Evolutionary conservation across 1,284 basidiomycete species (phyloP).

Genomic region (Cutaneotrichosporon sp.): DNA sequence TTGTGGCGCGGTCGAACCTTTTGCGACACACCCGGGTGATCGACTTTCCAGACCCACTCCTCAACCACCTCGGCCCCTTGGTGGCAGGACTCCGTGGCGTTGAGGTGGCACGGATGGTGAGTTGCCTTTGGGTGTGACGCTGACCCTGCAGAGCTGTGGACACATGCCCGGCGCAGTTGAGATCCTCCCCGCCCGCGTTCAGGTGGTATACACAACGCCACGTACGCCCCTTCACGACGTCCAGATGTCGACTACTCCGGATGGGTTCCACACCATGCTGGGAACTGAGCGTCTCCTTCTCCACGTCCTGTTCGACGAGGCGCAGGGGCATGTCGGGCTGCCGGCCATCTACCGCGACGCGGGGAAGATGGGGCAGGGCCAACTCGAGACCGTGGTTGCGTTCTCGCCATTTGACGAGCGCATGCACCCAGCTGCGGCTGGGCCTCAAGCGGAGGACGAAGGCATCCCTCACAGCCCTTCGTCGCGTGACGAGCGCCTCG

Average conservation of each 20-base stretch:
- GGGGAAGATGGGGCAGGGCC: background rate
- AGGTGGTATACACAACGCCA: background rate
- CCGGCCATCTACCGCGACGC: background rate
- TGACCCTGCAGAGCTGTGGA: background rate
- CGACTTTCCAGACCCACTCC: background rate
- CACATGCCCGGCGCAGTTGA: background rate
- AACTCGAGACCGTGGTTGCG: background rate
- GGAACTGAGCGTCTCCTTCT: background rate
- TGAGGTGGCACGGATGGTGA: background rate
- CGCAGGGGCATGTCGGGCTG: background rate
- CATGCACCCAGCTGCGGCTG: background rate
- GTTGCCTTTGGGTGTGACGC: background rate
- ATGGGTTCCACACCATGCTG: background rate
- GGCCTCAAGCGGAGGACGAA: background rate
- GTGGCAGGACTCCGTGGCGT: background rate
- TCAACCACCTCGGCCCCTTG: background rate
- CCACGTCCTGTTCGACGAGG: background rate
- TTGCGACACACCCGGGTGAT: background rate
- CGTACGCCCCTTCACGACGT: background rate
- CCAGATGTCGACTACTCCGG: background rate
- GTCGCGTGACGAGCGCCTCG: background rate
- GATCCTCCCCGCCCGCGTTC: background rate
- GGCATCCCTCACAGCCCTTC: background rate
- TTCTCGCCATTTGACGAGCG: background rate
- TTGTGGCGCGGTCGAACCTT: background rate